A percentile compares a stretch with the other conserved stretches of the same genome.
Conservation (phyloP, 371 early-diverging fungal genomes). For the Syncephalis plumigaleata region DNA sequence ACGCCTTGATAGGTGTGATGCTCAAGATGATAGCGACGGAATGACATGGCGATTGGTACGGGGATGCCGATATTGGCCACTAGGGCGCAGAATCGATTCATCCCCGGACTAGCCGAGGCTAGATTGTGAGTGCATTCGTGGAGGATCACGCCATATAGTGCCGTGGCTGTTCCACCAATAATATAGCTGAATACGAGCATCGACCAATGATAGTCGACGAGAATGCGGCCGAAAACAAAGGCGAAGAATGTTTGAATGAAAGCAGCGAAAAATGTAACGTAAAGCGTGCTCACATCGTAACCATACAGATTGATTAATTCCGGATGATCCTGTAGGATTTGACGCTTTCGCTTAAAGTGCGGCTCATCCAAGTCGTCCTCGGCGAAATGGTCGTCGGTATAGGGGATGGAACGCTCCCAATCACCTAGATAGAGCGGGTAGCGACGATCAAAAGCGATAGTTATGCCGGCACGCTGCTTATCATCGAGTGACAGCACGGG, state of each 20-base stretch:
- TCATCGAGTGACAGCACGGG: no score
- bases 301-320: slow-evolving; percentile 76
- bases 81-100: slow-evolving; percentile 67
- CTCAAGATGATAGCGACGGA: slow-evolving; percentile 88
- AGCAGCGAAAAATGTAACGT: slow-evolving; percentile 42
- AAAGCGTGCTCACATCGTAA: slow-evolving; percentile 58
- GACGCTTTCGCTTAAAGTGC: slow-evolving; percentile 75
- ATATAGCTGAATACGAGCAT: slow-evolving; percentile 48
- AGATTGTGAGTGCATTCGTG: slow-evolving; percentile 88
- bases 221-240: slow-evolving; percentile 51
- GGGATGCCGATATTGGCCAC: slow-evolving; percentile 75
- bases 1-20: slow-evolving; percentile 96
- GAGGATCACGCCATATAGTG: slow-evolving; percentile 59
- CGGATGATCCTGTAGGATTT: slow-evolving; percentile 77
- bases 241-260: slow-evolving; percentile 59
- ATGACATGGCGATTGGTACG: slow-evolving; percentile 63
- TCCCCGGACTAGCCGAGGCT: slow-evolving; percentile 38
- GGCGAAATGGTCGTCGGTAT: slow-evolving; percentile 52
- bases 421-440: slow-evolving; percentile 65
- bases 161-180: slow-evolving; percentile 70
- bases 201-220: slow-evolving; percentile 33
- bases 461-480: no score
- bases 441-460: slow-evolving; percentile 37
- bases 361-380: slow-evolving; percentile 88
- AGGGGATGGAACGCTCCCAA: slow-evolving; percentile 71